Evolutionary conservation across 345 rosid species (phyloP).

Genomic region (Brassica juncea): DNA sequence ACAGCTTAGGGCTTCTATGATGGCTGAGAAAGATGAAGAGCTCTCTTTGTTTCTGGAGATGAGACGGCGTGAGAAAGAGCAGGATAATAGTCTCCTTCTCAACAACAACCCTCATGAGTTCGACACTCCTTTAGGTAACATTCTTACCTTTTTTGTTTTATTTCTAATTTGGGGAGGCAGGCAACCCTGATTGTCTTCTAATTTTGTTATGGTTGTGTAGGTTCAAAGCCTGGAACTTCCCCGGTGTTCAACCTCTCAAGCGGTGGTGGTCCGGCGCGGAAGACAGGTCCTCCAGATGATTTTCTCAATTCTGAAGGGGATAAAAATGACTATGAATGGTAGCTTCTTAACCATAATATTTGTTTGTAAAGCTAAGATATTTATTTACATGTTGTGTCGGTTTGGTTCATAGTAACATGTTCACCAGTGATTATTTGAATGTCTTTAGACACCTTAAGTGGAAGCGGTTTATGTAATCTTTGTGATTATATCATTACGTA

Average conservation of each 20-base stretch:
- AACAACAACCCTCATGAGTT: constrained; percentile 59
- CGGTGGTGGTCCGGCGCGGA: constrained; percentile 52
- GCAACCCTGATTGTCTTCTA: neutral
- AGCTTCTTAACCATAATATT: neutral
- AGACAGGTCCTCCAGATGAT: constrained; percentile 71
- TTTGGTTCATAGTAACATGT: neutral
- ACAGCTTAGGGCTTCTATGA: constrained; percentile 74
- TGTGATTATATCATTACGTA: neutral
- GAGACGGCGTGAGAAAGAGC: constrained; percentile 88
- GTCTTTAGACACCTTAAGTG: neutral
- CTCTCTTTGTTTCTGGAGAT: constrained; percentile 90
- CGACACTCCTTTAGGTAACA: constrained; percentile 67
- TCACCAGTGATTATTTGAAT: neutral
- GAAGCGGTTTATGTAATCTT: neutral
- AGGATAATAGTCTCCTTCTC: constrained; percentile 52
- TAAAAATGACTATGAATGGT: constrained; percentile 98
- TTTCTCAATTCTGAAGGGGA: constrained; percentile 91
- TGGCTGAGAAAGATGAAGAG: constrained; percentile 93
- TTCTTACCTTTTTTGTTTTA: neutral
- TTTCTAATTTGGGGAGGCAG: neutral
- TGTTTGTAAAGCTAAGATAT: neutral
- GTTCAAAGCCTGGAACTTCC: constrained; percentile 75
- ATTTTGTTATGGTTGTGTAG: constrained; percentile 45
- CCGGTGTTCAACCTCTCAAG: constrained; percentile 75
- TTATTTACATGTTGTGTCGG: neutral